These are phyloP conservation scores for Aspergillus kassunensis DNA, from an alignment of 495 filamentous ascomycete species.

Conservation along the genomic window DNA sequence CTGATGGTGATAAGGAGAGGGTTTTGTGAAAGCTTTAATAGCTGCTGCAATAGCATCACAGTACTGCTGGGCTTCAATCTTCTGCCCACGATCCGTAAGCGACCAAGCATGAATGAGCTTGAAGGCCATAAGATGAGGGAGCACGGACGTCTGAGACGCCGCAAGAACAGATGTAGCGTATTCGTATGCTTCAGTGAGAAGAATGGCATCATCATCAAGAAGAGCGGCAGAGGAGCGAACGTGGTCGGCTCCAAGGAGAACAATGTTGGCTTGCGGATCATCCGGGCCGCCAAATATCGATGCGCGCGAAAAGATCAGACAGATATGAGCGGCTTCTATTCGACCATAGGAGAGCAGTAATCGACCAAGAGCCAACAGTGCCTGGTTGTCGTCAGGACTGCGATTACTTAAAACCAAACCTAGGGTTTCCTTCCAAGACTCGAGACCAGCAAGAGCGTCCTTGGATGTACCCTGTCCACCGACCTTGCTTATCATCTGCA, in stretches of 20 bases:
- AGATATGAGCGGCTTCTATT: constrained; percentile 87
- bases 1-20: constrained; percentile 78
- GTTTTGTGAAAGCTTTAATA: constrained; percentile 75
- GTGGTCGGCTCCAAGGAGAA: constrained; percentile 81
- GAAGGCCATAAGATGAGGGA: constrained; percentile 82
- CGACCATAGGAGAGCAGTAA: constrained; percentile 84
- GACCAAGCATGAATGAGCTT: constrained; percentile 82
- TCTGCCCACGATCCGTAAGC: constrained; percentile 77
- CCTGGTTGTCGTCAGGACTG: constrained; percentile 69
- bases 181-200: constrained; percentile 92
- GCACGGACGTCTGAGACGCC: constrained; percentile 49
- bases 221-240: constrained; percentile 59
- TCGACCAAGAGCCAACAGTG: constrained; percentile 74
- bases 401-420: constrained; percentile 83
- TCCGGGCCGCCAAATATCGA: constrained; percentile 77
- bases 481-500: constrained; percentile 78
- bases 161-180: constrained; percentile 69
- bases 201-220: constrained; percentile 74
- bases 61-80: constrained; percentile 82
- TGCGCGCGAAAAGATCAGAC: constrained; percentile 60
- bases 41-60: constrained; percentile 79
- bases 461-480: constrained; percentile 58
- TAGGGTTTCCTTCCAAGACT: constrained; percentile 91
- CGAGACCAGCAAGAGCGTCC: constrained; percentile 76
- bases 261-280: constrained; percentile 72